phyloP scores from a whole-genome alignment of 2,329 filamentous ascomycete genomes.

The Pseudogymnoascus destructans region DNA sequence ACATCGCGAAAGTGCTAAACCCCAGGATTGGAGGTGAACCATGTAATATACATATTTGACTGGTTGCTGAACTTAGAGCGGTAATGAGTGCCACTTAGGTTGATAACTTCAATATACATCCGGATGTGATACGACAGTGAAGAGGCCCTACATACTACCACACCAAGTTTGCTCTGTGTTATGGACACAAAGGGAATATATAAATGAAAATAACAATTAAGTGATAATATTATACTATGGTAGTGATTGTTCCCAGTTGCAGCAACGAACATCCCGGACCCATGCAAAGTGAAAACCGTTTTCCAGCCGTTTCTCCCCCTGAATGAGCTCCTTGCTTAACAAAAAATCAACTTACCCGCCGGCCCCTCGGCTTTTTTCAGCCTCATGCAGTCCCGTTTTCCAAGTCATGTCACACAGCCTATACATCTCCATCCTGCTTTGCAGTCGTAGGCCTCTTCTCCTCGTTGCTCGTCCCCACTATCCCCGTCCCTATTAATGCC shows the following conservation, averaged over 20 bases:
- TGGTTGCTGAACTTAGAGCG: background rate
- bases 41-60: background rate
- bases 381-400: background rate
- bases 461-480: background rate
- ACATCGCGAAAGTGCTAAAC: background rate
- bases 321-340: background rate
- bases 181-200: background rate
- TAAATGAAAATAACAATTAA: background rate
- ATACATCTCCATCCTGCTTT: background rate
- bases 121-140: background rate
- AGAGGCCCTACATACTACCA: background rate
- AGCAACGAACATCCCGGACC: background rate
- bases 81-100: background rate
- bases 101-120: background rate
- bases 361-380: background rate
- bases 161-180: background rate
- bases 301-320: background rate
- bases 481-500: background rate
- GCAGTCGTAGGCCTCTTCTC: background rate
- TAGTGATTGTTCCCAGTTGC: background rate
- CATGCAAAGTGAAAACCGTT: constrained; percentile 3
- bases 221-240: background rate
- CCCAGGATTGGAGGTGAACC: background rate
- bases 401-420: background rate
- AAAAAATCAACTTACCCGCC: background rate